Base-by-base conservation (phyloP, 768 basidiomycete genomes). In the Pleurotus sapidus region DNA sequence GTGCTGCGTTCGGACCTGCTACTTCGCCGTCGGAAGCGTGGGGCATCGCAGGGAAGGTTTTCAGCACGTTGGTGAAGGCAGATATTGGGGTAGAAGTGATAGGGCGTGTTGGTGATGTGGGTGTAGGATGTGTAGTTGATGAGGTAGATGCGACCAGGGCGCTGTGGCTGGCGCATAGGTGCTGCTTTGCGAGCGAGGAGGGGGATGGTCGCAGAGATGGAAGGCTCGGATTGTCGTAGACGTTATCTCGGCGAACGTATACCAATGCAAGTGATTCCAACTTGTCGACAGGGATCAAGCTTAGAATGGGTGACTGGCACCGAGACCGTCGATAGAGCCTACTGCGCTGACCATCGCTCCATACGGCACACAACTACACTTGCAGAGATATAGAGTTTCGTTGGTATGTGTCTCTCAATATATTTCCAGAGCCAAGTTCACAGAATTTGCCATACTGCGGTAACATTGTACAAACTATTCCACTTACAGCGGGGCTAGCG, bases 81-180 rank as follows among this genome's bases (percentile, higher is more conserved):
- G 30, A 37, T 23, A 39, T 54, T 18, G 42, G 42, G 11, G 51
- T 54, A 17, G 51, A 54, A 24, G 42, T 54, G 38, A 54, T 54
- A 6, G 51, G 51, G n/a, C n/a, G 39, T 24, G 51, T 54, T 17
- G 42, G 51, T 24, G 39, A 54, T 14, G 51, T 54, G n/a, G 42
- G 51, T 24, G 51, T 54, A 12, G 51, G 51, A 14, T 54, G 51
- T 40, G 38, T 54, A 15, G 51, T 54, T 17, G 51, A 54, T 25
- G 51, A 39, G 39, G 51, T 54, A 5, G 51, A 54, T 37, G 51
- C 51, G n/a, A 54, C 51, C 2, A 23, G 51, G 24, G 51, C 51
- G 37, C 12, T 54, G 15, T 54, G 51, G 51, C 15, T 54, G 27
- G 51, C 51, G 18, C 51, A 54, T 54, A 37, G 51, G 39, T 54